These are phyloP conservation scores for Ramalina intermedia DNA, from an alignment of 495 filamentous ascomycete genomes.

Conservation along the genomic window DNA sequence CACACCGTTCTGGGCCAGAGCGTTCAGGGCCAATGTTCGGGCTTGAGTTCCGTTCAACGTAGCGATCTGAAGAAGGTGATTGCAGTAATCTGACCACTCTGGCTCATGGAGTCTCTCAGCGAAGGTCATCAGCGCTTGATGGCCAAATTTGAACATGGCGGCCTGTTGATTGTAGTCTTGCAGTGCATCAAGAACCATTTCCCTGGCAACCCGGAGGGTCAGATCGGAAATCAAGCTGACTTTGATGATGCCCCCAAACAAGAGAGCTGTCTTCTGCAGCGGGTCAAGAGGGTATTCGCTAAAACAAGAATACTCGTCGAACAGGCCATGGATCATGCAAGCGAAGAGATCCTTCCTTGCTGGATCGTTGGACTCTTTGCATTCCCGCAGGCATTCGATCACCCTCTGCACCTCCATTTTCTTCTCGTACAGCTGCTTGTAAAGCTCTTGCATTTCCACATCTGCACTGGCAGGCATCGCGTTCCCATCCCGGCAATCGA, in stretches of 20 bases:
- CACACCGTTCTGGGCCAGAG: slow-evolving; percentile 47
- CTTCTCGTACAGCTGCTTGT: slow-evolving; percentile 88
- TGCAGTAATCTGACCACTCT: slow-evolving; percentile 87
- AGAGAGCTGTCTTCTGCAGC: slow-evolving; percentile 82
- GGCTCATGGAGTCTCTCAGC: slow-evolving; percentile 48
- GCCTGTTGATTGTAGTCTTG: slow-evolving; percentile 63
- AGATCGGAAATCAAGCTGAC: slow-evolving; percentile 79
- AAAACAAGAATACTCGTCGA: slow-evolving; percentile 95
- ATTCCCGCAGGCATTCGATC: slow-evolving; percentile 62
- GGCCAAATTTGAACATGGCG: slow-evolving; percentile 94
- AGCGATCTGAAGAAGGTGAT: slow-evolving; percentile 63
- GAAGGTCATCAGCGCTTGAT: slow-evolving; percentile 89
- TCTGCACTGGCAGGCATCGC: slow-evolving; percentile 63
- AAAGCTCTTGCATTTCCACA: slow-evolving; percentile 87
- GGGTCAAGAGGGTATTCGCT: slow-evolving; percentile 87
- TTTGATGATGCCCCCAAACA: slow-evolving; percentile 94
- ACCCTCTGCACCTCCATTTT: slow-evolving; percentile 70
- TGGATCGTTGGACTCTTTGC: slow-evolving; percentile 73
- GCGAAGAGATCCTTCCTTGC: slow-evolving; percentile 86
- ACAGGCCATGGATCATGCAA: slow-evolving; percentile 95
- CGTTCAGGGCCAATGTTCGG: slow-evolving; percentile 66
- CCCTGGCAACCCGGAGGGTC: slow-evolving; percentile 77
- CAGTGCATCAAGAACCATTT: slow-evolving; percentile 93
- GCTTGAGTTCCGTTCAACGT: slow-evolving; percentile 73
- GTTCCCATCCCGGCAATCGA: slow-evolving; percentile 67